Evolutionary conservation across 2,329 filamentous ascomycete species (phyloP).

Genomic region (Penicillium sp.): DNA sequence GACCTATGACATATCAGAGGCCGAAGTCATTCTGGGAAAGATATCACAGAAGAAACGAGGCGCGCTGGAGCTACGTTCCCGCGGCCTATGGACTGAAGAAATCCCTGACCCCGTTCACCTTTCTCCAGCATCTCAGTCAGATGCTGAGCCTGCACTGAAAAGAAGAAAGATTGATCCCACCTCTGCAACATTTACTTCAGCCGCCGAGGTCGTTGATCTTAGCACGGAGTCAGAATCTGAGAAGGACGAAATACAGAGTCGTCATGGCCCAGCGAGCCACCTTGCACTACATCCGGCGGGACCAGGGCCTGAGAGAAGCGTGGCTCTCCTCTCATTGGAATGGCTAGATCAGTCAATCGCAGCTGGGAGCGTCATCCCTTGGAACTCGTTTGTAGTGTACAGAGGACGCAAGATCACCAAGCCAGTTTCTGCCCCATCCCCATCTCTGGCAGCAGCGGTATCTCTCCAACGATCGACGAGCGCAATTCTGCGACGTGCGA

Average conservation of each 20-base stretch:
- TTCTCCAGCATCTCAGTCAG: neutral
- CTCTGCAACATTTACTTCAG: neutral
- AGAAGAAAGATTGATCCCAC: conserved; percentile 14
- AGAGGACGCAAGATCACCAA: conserved; percentile 42
- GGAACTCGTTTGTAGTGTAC: conserved; percentile 49
- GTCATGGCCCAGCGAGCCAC: conserved; percentile 7
- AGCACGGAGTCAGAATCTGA: conserved; percentile 29
- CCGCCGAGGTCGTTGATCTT: conserved; percentile 23
- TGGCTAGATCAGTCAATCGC: conserved; percentile 50
- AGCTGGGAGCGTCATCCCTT: conserved; percentile 39
- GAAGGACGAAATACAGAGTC: conserved; percentile 15
- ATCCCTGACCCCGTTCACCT: neutral
- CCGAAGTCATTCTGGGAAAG: conserved; percentile 67
- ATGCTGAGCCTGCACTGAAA: conserved; percentile 21
- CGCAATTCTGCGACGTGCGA: conserved; percentile 50
- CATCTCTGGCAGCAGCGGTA: neutral
- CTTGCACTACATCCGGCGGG: conserved; percentile 3
- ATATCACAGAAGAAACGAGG: conserved; percentile 65
- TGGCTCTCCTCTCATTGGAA: conserved; percentile 49
- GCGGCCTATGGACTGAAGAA: conserved; percentile 51
- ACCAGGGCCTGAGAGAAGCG: conserved; percentile 19
- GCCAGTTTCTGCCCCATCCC: conserved; percentile 1
- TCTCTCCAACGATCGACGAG: conserved; percentile 7
- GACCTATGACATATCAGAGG: conserved; percentile 67
- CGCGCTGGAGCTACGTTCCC: conserved; percentile 67